phyloP scores from a whole-genome alignment of 2,329 filamentous ascomycete genomes.

The Geoglossum cookeanum region DNA sequence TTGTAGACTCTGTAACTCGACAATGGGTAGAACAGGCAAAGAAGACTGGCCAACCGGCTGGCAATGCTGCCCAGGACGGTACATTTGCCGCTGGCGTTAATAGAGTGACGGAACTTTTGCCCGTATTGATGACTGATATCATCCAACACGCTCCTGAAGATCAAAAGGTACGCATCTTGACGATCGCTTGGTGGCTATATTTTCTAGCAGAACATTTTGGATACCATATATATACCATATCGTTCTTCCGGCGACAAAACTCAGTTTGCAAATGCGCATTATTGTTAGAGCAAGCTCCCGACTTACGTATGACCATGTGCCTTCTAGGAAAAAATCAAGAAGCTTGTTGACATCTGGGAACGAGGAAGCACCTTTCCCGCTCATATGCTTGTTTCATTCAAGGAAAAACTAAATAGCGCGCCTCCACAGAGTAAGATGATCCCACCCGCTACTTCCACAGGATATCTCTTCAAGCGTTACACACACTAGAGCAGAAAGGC shows the following conservation, averaged over 20 bases:
- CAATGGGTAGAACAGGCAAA: slow-evolving; percentile 97
- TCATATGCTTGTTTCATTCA: slow-evolving; percentile 64
- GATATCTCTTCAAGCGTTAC: neutral
- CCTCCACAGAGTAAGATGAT: slow-evolving; percentile 40
- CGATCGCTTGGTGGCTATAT: neutral
- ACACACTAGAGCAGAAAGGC: neutral
- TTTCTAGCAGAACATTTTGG: slow-evolving; percentile 11
- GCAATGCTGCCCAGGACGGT: slow-evolving; percentile 66
- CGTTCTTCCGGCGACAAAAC: neutral
- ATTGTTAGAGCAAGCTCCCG: slow-evolving; percentile 12
- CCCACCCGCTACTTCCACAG: neutral
- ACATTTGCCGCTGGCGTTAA: slow-evolving; percentile 90
- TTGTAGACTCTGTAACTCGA: slow-evolving; percentile 98
- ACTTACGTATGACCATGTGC: slow-evolving; percentile 29
- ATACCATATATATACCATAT: slow-evolving; percentile 6
- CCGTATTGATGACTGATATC: slow-evolving; percentile 89
- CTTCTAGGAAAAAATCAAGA: slow-evolving; percentile 82
- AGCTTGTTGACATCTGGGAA: slow-evolving; percentile 95
- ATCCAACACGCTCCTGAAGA: slow-evolving; percentile 71
- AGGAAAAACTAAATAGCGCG: slow-evolving; percentile 52
- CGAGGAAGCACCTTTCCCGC: slow-evolving; percentile 79
- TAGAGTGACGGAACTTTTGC: slow-evolving; percentile 89
- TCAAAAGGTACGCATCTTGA: slow-evolving; percentile 68
- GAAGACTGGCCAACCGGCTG: slow-evolving; percentile 62
- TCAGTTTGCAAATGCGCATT: neutral